Base-by-base conservation (phyloP, 1,284 basidiomycete species). In the Tylopilus sp. region DNA sequence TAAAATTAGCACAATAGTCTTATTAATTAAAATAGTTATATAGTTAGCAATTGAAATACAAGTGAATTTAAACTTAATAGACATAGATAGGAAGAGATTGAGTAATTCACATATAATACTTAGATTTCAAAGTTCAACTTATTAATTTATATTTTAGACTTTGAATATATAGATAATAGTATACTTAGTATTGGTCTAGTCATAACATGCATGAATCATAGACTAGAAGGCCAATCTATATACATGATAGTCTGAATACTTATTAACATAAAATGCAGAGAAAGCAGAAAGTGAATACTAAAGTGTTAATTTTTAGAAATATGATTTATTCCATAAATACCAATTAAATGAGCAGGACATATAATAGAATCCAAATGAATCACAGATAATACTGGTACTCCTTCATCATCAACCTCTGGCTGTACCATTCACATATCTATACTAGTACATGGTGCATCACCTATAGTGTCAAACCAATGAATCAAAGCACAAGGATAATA, bases 341-440 rank as follows among this genome's bases (percentile, higher is more conserved):
- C 29, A 33, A 66, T 59, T 26, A 66, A 47, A 33, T 66, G 65
- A 26, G 65, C 58, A 55, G 61, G 41, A 26, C 39, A 24, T 16
- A 60, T 41, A 32, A 64, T 56, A 38, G 33, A 29, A 41, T 61
- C 53, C 36, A 63, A 29, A 53, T 55, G 57, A 57, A 66, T 60
- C 16, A 66, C 53, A 51, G 38, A 39, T 18, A 57, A 22, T 29
- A 57, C 19, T n/a, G 2, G 58, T 44, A 51, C 38, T 36, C 57
- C n/a, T n/a, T n/a, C 18, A 41, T 38, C 52, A 57, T 63, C 52
- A 52, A 39, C 41, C 36, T 63, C 65, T 47, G 62, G 62, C 38
- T 38, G 38, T 54, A 66, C 61, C 52, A 63, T 63, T 53, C 57
- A 66, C 61, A 66, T 66, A 44, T 60, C 64, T 18, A 60, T 65